Evolutionary conservation across 352 stramenopile species (phyloP).

Genomic region (Halophytophthora polymorphica): DNA sequence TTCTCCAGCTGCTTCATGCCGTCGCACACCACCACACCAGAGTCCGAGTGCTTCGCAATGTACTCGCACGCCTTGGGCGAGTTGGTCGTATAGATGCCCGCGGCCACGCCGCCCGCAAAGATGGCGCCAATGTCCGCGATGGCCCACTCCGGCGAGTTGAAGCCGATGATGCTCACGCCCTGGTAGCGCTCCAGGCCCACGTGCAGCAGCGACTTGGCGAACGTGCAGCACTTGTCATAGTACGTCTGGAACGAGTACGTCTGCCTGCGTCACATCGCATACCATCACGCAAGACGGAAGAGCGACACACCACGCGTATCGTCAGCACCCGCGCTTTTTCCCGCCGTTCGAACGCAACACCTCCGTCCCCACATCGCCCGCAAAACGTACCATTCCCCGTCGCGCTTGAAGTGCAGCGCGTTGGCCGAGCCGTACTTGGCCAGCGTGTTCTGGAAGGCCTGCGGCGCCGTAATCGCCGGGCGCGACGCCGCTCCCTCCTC

Average conservation of each 20-base stretch:
- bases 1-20: slow-evolving; percentile 92
- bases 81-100: slow-evolving; percentile 97
- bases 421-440: slow-evolving; percentile 48
- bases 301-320: not conserved
- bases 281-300: slow-evolving; percentile 2
- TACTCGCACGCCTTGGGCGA: slow-evolving; percentile 88
- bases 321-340: no score
- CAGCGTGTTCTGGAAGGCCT: slow-evolving; percentile 65
- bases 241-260: slow-evolving; percentile 72
- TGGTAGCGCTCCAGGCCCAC: slow-evolving; percentile 71
- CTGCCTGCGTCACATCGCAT: slow-evolving; percentile 26
- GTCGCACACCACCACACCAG: slow-evolving; percentile 91
- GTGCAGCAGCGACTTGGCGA: slow-evolving; percentile 79
- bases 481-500: slow-evolving; percentile 44
- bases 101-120: slow-evolving; percentile 88
- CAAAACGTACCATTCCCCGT: slow-evolving; percentile 64
- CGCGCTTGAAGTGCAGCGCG: slow-evolving; percentile 63
- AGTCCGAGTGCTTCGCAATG: slow-evolving; percentile 92
- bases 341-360: not conserved
- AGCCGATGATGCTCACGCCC: slow-evolving; percentile 87
- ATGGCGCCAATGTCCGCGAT: slow-evolving; percentile 92
- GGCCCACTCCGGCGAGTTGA: slow-evolving; percentile 92
- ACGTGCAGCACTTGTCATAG: slow-evolving; percentile 70
- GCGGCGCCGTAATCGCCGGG: slow-evolving; percentile 43
- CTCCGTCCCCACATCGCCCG: not conserved